Percentiles rank a stretch among this genome's conserved stretches.
Evolutionary conservation across 768 basidiomycete genomes (phyloP).

Genomic region (Neoboletus brunneissimus): DNA sequence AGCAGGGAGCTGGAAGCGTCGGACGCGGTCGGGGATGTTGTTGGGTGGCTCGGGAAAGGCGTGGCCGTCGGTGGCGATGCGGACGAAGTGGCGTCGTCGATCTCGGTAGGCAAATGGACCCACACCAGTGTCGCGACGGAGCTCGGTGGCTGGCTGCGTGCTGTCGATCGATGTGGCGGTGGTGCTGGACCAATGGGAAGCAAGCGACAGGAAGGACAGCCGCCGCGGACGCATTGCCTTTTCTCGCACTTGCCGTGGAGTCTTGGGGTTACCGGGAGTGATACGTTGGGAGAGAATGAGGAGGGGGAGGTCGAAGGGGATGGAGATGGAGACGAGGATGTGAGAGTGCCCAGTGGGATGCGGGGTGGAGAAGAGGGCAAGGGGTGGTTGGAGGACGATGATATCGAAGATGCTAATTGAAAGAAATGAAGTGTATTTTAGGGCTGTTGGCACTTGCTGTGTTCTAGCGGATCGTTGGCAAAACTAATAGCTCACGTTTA

Average conservation of each 20-base stretch:
- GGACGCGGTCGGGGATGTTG: slow-evolving; percentile 53
- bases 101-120: slow-evolving; percentile 46
- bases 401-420: slow-evolving; percentile 48
- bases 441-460: not conserved
- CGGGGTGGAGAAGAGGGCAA: slow-evolving; percentile 30
- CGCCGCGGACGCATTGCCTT: slow-evolving; percentile 38
- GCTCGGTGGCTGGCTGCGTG: slow-evolving; percentile 58
- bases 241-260: slow-evolving; percentile 56
- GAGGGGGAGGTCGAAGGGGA: slow-evolving; percentile 26
- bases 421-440: not conserved
- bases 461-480: not conserved
- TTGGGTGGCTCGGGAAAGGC: slow-evolving; percentile 51
- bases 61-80: slow-evolving; percentile 12
- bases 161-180: slow-evolving; percentile 32
- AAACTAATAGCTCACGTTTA: not conserved
- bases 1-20: slow-evolving; percentile 56
- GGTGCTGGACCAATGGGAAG: not conserved
- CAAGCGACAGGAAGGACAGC: not conserved
- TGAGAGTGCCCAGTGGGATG: slow-evolving; percentile 26
- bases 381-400: slow-evolving; percentile 58
- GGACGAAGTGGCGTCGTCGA: not conserved
- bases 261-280: slow-evolving; percentile 22
- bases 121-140: slow-evolving; percentile 51
- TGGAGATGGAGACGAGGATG: slow-evolving; percentile 31
- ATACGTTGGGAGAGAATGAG: slow-evolving; percentile 30